Evolutionary conservation across 2,329 filamentous ascomycete species (phyloP).

Genomic region (Sarocladium oryzae): DNA sequence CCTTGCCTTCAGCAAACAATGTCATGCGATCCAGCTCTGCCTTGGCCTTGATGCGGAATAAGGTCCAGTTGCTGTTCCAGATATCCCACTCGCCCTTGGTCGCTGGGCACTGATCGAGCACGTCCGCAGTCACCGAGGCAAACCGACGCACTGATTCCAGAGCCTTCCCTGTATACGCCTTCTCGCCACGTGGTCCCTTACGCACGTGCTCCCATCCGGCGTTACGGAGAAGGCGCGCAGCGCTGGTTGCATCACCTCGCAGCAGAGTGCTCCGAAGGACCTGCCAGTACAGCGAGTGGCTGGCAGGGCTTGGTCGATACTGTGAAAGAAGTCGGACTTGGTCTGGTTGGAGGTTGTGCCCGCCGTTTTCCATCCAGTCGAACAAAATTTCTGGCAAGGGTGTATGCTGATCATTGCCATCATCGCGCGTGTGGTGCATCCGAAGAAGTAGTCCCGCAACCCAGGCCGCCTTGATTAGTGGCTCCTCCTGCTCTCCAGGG

Average conservation of each 20-base stretch:
- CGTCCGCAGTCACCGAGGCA: slow-evolving; percentile 58
- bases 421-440: slow-evolving; percentile 60
- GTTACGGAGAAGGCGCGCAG: slow-evolving; percentile 60
- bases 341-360: slow-evolving; percentile 65
- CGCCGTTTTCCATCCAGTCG: slow-evolving; percentile 65
- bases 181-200: slow-evolving; percentile 57
- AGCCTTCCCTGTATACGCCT: slow-evolving; percentile 67
- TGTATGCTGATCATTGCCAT: slow-evolving; percentile 33
- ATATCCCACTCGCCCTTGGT: slow-evolving; percentile 73
- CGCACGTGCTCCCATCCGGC: slow-evolving; percentile 75
- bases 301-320: slow-evolving; percentile 65
- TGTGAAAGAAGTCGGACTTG: slow-evolving; percentile 60
- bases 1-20: slow-evolving; percentile 70
- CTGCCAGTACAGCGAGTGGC: slow-evolving; percentile 78
- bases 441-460: slow-evolving; percentile 72
- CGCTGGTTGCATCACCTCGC: slow-evolving; percentile 65
- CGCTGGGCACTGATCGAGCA: slow-evolving; percentile 69
- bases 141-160: slow-evolving; percentile 73
- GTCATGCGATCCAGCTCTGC: slow-evolving; percentile 65
- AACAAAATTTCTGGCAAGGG: slow-evolving; percentile 73
- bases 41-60: slow-evolving; percentile 72
- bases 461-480: slow-evolving; percentile 70
- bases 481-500: slow-evolving; percentile 52
- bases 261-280: slow-evolving; percentile 67
- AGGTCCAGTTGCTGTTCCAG: slow-evolving; percentile 70